Evolutionary conservation across 192 early-diverging fungal genomes (phyloP).

Genomic region (Entophlyctis luteolus): DNA sequence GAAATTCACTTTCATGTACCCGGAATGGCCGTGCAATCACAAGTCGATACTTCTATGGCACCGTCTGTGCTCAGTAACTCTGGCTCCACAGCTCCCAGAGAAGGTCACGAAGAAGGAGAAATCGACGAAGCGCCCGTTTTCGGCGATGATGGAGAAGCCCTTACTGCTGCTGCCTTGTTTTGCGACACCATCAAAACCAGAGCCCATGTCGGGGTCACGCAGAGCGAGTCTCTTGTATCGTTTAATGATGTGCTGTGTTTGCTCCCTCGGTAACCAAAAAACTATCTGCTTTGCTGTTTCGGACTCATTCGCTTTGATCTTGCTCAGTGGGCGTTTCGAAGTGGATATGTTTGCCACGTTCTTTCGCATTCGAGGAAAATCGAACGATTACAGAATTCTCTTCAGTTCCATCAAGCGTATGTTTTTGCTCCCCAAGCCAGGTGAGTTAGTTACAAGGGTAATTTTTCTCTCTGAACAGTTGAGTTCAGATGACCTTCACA

Average conservation of each 20-base stretch:
- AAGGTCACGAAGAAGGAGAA: slow-evolving; percentile 37
- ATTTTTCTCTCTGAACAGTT: not conserved
- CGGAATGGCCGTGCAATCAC: slow-evolving; percentile 60
- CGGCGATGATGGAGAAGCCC: slow-evolving; percentile 65
- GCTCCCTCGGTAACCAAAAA: slow-evolving; percentile 69
- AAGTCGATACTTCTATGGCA: slow-evolving; percentile 45
- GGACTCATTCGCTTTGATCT: not conserved
- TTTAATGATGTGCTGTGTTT: slow-evolving; percentile 88
- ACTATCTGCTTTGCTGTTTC: not conserved
- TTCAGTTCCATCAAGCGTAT: slow-evolving; percentile 79
- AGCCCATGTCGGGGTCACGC: slow-evolving; percentile 80
- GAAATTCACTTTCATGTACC: slow-evolving; percentile 93
- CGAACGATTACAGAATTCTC: slow-evolving; percentile 95
- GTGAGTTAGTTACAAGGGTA: too few relatives aligned
- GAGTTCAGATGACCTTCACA: slow-evolving; percentile 73
- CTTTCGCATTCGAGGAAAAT: slow-evolving; percentile 92
- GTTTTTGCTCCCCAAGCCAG: slow-evolving; percentile 85
- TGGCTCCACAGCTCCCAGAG: not conserved
- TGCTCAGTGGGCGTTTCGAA: slow-evolving; percentile 81
- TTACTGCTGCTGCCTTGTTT: slow-evolving; percentile 69
- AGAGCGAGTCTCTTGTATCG: slow-evolving; percentile 82
- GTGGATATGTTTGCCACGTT: slow-evolving; percentile 89
- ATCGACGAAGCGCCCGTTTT: slow-evolving; percentile 51
- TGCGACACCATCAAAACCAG: slow-evolving; percentile 89
- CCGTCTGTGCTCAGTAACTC: slow-evolving; percentile 41